These are phyloP conservation scores for Fomitopsis schrenkii DNA, from an alignment of 1,284 basidiomycete species.

Conservation along the genomic window DNA sequence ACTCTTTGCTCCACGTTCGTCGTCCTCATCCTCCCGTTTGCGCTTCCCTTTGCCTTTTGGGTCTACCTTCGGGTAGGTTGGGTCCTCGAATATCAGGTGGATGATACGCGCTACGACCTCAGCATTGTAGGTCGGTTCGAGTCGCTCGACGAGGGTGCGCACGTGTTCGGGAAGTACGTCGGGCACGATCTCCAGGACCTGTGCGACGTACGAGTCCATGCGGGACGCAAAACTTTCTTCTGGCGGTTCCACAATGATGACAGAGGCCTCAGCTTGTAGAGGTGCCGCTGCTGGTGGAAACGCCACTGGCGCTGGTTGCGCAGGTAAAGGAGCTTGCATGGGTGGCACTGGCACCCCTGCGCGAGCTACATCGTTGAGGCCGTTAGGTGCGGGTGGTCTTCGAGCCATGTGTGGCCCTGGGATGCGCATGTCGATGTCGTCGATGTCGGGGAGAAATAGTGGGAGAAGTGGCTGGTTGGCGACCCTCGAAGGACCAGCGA, in stretches of 20 bases:
- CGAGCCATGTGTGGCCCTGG: background rate
- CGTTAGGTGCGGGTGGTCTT: background rate
- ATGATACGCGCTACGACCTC: conserved; percentile 50
- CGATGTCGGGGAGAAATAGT: background rate
- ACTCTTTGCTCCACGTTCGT: conserved; percentile 14
- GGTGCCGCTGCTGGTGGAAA: background rate
- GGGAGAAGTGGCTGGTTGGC: background rate
- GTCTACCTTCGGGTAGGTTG: conserved; percentile 55
- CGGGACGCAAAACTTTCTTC: background rate
- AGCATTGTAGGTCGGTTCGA: conserved; percentile 26
- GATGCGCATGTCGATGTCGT: background rate
- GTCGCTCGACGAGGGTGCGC: conserved; percentile 38
- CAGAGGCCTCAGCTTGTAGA: background rate
- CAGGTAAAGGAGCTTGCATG: background rate
- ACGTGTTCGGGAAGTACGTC: conserved; percentile 57
- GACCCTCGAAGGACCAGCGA: background rate
- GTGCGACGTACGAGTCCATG: conserved; percentile 32
- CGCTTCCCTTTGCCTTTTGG: conserved; percentile 49
- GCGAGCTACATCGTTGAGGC: background rate
- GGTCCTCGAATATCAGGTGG: conserved; percentile 57
- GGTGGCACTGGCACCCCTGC: background rate
- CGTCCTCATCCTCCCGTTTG: conserved; percentile 31
- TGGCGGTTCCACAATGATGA: background rate
- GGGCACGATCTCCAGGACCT: conserved; percentile 63
- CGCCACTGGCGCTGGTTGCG: conserved; percentile 7